A percentile compares a stretch with the other conserved stretches of the same genome.
Conservation (phyloP, 2,329 filamentous ascomycete genomes). For the Nannizzia gypsea region DNA sequence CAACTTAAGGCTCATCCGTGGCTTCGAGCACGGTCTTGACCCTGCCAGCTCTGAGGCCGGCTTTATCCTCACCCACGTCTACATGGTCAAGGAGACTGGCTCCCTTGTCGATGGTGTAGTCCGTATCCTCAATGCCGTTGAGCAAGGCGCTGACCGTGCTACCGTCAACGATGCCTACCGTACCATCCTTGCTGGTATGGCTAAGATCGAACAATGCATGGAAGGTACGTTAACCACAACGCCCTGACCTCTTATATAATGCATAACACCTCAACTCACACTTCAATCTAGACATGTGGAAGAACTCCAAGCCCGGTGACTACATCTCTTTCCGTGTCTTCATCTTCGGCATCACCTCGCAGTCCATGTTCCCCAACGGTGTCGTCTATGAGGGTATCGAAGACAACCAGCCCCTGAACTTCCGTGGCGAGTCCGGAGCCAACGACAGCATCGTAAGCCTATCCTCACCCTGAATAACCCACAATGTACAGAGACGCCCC, state of each 20-base stretch:
- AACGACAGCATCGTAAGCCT: slow-evolving; percentile 67
- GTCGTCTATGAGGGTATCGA: slow-evolving; percentile 80
- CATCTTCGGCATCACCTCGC: slow-evolving; percentile 89
- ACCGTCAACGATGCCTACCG: slow-evolving; percentile 54
- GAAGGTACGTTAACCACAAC: slow-evolving; percentile 43
- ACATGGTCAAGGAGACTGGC: slow-evolving; percentile 84
- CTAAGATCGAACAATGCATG: slow-evolving; percentile 66
- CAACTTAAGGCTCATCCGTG: slow-evolving; percentile 71
- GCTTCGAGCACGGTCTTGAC: slow-evolving; percentile 82
- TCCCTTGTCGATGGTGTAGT: slow-evolving; percentile 63
- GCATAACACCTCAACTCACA: not conserved
- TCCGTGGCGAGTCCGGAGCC: slow-evolving; percentile 85
- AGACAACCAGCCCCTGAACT: slow-evolving; percentile 57
- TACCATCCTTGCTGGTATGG: slow-evolving; percentile 51
- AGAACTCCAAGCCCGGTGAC: slow-evolving; percentile 66
- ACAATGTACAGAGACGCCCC: not conserved
- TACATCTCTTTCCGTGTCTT: slow-evolving; percentile 91
- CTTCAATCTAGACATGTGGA: slow-evolving; percentile 60
- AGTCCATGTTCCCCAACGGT: slow-evolving; percentile 87
- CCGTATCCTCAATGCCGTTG: slow-evolving; percentile 50
- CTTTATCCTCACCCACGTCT: slow-evolving; percentile 89
- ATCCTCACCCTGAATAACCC: not conserved
- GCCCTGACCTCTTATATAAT: not conserved
- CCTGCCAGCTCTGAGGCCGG: slow-evolving; percentile 81
- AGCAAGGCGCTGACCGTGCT: slow-evolving; percentile 39